Conservation (phyloP, 2,329 filamentous ascomycete genomes). For the Colletotrichum lindemuthianum region DNA sequence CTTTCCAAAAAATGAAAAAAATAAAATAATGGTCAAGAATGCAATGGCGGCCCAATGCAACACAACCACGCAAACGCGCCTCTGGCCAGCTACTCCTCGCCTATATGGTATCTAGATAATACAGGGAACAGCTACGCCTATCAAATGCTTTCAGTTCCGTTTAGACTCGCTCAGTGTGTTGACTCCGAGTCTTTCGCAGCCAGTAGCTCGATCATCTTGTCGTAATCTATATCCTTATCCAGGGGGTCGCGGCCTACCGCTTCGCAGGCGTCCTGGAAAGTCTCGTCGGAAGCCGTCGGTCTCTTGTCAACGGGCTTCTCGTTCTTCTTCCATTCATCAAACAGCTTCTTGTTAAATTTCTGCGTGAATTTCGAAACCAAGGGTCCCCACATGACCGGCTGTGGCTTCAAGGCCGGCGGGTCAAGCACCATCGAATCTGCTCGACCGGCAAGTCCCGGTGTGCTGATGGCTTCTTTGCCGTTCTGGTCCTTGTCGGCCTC, state of each 20-base stretch:
- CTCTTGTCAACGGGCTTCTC: conserved; percentile 21
- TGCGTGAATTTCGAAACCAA: conserved; percentile 30
- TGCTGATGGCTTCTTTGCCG: conserved; percentile 18
- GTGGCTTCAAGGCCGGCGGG: conserved; percentile 25
- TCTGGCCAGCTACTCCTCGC: background rate
- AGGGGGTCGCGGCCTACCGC: conserved; percentile 29
- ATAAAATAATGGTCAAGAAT: background rate
- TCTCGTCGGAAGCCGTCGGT: conserved; percentile 9
- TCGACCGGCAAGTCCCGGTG: background rate
- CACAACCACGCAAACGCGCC: background rate
- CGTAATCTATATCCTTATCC: conserved; percentile 36
- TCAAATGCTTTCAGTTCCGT: no score
- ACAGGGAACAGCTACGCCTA: conserved; percentile 1
- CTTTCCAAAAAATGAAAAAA: conserved; percentile 16
- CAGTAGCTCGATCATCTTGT: conserved; percentile 35
- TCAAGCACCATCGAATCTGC: conserved; percentile 15
- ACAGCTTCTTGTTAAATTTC: conserved; percentile 33
- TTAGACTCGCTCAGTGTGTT: background rate
- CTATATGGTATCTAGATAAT: conserved; percentile 18
- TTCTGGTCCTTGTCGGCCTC: conserved; percentile 44
- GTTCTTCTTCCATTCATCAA: conserved; percentile 33
- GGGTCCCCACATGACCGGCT: conserved; percentile 34
- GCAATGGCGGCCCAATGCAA: background rate
- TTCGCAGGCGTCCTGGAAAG: conserved; percentile 24
- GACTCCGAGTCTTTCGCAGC: conserved; percentile 31